Evolutionary conservation across 352 stramenopile species (phyloP), one percentile per base, ranked within the genome.

Genomic region (Phytopythium vexans): DNA sequence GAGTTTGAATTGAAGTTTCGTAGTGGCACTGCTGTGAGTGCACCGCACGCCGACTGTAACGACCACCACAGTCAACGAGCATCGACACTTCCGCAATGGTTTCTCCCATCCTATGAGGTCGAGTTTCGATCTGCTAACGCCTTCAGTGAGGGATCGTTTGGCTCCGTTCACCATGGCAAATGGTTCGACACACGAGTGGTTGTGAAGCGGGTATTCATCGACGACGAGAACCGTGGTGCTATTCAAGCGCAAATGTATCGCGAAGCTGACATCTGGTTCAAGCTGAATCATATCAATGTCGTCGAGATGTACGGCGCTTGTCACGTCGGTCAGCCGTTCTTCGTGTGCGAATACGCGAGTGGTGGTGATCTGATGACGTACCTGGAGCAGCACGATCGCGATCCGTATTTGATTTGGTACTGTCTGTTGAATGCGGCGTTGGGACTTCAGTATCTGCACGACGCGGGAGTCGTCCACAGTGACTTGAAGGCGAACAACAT

Each of bases 241-340:
- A 43, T 10, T 12, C n/a, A 43, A 15, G 14, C 31, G n/a, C 15
- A 51, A 57, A 45, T 63, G 57, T 45, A 36, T 58, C 41, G 40
- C 38, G 37, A 67, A 70, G 41, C 39, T 7, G 34, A 72, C 39
- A 21, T 60, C 21, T 72, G 63, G 67, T 58, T 56, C 40, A 39
- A 40, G 1, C 21, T 76, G 14, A 58, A 63, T 11, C 56, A 77
- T 34, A 49, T 56, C 16, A 53, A 76, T 37, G 32, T 76, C 8
- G 31, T 70, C 37, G 56, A 65, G 38, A 52, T 72, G 37, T 66
- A 68, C 16, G 63, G 59, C 12, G 67, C 60, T 5, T 76, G 59
- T 7, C 63, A 72, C 33, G 56, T 68, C 14, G 40, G 48, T 1
- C 56, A 45, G 2, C 55, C 60, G 7, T 56, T 66, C 12, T 65